Base-by-base conservation (phyloP, 768 basidiomycete genomes). In the Termitomyces titanicus region DNA sequence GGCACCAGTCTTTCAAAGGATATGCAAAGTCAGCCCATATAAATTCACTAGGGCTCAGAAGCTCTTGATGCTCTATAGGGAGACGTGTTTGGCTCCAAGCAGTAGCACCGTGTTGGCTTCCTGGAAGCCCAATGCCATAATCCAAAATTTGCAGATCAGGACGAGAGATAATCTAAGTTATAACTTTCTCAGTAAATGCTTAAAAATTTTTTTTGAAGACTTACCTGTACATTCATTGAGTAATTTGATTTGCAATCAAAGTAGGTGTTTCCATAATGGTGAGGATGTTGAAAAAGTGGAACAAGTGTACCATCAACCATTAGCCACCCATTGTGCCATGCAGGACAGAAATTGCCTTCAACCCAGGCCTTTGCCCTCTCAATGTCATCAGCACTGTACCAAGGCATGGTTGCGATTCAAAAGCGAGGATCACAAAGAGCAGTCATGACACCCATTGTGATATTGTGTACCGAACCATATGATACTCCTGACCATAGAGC, bases 11-110 rank as follows among this genome's bases (percentile, higher is more conserved):
- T 15, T 50, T 33, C 2, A 70, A 17, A 7, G 70, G 67, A 60
- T 70, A 72, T 24, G 70, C 68, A 5, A 65, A 65, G 39, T 70
- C 70, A 9, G 55, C 70, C 67, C 70, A 71, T 13, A 72, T 55
- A 52, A 52, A 69, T 47, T 69, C 68, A 15, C 49, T 54, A 5
- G 46, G 56, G 8, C 50, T 46, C 13, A 69, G 34, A 0, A 68
- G 35, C 2, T 44, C 12, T 11, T 61, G 24, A 51, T 64, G 66
- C 40, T 71, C 47, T 33, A 62, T 13, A 24, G 40, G 50, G 12
- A 67, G 51, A 1, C 51, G 47, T n/a, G 70, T 70, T 6, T 67
- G 61, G 33, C 49, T 17, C 60, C 67, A 72, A 9, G 70, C 68
- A 44, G 65, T 61, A 6, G 70, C 52, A 60, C 72, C 67, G 61